Evolutionary conservation across 768 basidiomycete genomes (phyloP), one percentile per base, ranked within the genome.

Genomic region (Daedalea quercina): DNA sequence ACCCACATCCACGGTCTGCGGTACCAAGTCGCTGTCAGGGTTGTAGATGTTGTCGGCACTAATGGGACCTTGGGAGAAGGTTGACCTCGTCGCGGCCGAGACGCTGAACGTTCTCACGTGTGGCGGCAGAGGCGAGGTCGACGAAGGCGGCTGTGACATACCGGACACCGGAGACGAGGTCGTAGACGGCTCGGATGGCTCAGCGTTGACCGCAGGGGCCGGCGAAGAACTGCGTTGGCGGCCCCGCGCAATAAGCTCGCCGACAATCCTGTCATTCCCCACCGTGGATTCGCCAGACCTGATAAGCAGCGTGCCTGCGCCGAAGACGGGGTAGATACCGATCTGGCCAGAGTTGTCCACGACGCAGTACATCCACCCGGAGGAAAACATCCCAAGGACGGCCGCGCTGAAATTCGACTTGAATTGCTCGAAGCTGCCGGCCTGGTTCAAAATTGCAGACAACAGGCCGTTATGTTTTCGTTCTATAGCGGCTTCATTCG

Each of bases 341-440:
- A 85, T 68, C 57, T 78, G 76, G 15, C 81, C 82, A 3, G 66
- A 63, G 19, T 69, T 61, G 70, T 91, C 87, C 2, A 79, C 79
- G 54, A 94, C 91, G 65, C 95, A 79, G 94, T 93, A 95, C 52
- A 93, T 74, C 73, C 81, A 94, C 49, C 91, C 91, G 26, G 79
- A 81, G 52, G 82, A 82, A 61, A 83, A 83, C 77, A 92, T 82
- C 55, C 90, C 92, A 47, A 78, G 71, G 33, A 77, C 90, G 2
- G 89, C 83, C 3, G 90, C 84, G 11, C 82, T 82, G 66, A 93
- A 81, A 53, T 78, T 73, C 23, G 87, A 85, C 65, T 91, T 85
- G 57, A 95, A 73, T 40, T 84, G 75, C 3, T 77, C 67, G 41
- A 92, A 67, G 44, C 77, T 78, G 20, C 86, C 86, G 60, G 88